phyloP scores from a whole-genome alignment of 768 basidiomycete species.

The Pleurotus pulmonarius region DNA sequence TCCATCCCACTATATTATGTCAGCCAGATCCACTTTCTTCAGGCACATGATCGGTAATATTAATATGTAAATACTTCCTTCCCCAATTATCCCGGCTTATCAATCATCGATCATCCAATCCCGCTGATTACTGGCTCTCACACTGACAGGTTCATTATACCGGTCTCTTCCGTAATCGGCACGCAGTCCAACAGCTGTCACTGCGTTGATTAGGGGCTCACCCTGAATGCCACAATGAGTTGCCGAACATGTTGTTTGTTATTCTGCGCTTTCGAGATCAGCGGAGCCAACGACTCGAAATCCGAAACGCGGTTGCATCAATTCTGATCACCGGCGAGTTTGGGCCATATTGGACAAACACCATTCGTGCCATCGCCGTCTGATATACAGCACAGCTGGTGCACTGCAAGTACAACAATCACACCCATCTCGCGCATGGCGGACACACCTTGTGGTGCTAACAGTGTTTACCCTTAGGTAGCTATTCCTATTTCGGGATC shows the following conservation, averaged over 20 bases:
- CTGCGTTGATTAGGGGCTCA: neutral
- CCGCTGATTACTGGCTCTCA: constrained; percentile 1
- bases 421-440: neutral
- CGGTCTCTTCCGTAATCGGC: neutral
- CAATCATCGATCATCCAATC: neutral
- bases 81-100: constrained; percentile 3
- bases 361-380: no score
- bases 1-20: neutral
- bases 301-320: neutral
- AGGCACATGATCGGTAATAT: neutral
- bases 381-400: no score
- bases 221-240: neutral
- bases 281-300: neutral
- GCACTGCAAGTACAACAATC: no score
- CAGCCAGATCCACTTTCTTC: neutral
- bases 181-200: neutral
- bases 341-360: neutral
- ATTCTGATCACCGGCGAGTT: neutral
- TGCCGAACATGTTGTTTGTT: neutral
- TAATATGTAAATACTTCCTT: neutral
- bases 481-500: neutral
- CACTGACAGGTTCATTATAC: neutral
- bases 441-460: neutral
- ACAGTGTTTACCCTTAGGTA: neutral
- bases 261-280: neutral